Evolutionary conservation across 2,329 filamentous ascomycete species (phyloP), one percentile per base, ranked within the genome.

Genomic region (Aschersonia sp.): DNA sequence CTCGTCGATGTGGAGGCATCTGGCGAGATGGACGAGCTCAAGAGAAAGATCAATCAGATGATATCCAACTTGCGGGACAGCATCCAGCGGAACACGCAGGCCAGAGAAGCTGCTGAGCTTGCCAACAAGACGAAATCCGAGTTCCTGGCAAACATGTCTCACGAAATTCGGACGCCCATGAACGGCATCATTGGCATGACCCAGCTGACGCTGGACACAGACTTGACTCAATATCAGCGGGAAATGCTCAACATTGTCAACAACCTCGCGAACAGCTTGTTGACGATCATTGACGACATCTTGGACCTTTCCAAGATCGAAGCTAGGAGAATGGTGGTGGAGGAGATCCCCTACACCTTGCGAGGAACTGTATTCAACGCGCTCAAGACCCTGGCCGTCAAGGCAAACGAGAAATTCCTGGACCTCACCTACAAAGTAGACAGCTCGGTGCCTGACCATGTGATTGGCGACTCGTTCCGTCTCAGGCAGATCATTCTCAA

Each of bases 21-120:
- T 10, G 92, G 92, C 53, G 92, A 98, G 66, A 97, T 98, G 92
- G 92, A 97, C 66, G 90, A 97, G 65, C 74, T 98, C 57, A 98
- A 98, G 69, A 82, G 89, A 58, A 97, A 97, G 73, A 97, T 98
- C 75, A 98, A 97, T 63, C 87, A 94, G 70, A 98, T 98, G 92
- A 89, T 97, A 47, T 92, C 86, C 62, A 95, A 94, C 61, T 70
- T 98, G 52, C 76, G 90, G 55, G 92, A 97, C 66, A 94, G 86
- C 73, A 95, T 98, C 55, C 89, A 97, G 64, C 81, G 88, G 62
- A 98, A 97, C 63, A 95, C 89, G 4, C 87, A 89, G 54, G 92
- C 92, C 49, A 84, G 92, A 65, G 90, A 97, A 66, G 89, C 90
- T 44, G 92, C 92, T 58, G 92, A 98, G 63, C 71, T 95, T 62